A percentile compares a stretch with the other conserved stretches of the same genome.
Conservation (phyloP, 2,329 filamentous ascomycete species). For the Fusarium sp. region DNA sequence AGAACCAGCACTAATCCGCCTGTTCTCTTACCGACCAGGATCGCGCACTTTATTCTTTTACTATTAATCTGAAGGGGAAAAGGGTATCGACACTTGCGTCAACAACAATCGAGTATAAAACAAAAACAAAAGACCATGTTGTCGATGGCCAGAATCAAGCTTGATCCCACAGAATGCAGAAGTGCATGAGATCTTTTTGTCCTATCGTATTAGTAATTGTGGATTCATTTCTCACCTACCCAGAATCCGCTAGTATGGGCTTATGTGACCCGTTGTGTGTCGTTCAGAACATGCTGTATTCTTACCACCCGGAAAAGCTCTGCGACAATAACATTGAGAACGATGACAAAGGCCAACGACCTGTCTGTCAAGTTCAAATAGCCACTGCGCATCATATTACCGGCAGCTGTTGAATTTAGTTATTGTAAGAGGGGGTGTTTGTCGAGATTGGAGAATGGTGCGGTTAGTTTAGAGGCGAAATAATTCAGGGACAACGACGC, state of each 20-base stretch:
- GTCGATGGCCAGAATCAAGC: neutral
- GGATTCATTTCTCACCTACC: conserved; percentile 33
- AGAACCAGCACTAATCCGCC: conserved; percentile 20
- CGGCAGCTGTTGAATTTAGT: conserved; percentile 24
- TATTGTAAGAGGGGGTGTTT: conserved; percentile 11
- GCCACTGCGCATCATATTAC: conserved; percentile 7
- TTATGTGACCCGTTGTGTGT: conserved; percentile 3
- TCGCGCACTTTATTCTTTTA: conserved; percentile 20
- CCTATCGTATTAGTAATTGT: conserved; percentile 39
- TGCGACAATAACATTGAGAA: conserved; percentile 8
- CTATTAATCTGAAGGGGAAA: conserved; percentile 31
- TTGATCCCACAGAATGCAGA: conserved; percentile 1
- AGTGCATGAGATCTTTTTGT: conserved; percentile 15
- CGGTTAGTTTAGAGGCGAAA: conserved; percentile 34
- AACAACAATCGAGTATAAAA: conserved; percentile 23
- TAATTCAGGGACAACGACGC: conserved; percentile 60
- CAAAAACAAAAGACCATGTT: conserved; percentile 25
- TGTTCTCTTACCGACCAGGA: conserved; percentile 32
- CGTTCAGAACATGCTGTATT: conserved; percentile 22
- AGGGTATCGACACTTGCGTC: conserved; percentile 45
- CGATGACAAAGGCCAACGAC: conserved; percentile 1
- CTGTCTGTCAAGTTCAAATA: neutral
- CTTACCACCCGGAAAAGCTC: conserved; percentile 43
- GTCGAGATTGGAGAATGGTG: conserved; percentile 17
- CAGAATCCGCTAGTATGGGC: neutral